Evolutionary conservation across 1,139 yeast genomes (phyloP).

Genomic region (Yamadazyma diddensiae): DNA sequence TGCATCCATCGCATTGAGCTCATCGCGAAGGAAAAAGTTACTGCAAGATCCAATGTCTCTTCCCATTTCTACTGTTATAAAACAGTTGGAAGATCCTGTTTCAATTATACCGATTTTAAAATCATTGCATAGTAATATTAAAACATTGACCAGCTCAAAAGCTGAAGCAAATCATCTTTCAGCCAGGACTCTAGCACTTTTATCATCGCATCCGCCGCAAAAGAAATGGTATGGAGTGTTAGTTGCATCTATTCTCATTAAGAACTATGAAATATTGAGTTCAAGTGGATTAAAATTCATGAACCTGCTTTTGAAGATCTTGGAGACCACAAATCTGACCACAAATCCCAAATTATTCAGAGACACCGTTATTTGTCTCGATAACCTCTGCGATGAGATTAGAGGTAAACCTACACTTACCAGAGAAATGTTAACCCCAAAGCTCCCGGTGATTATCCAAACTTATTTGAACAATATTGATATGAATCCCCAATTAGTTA

Average conservation of each 20-base stretch:
- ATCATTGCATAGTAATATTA: constrained; percentile 26
- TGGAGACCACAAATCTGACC: constrained; percentile 50
- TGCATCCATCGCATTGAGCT: constrained; percentile 7
- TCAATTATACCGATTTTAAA: constrained; percentile 34
- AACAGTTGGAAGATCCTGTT: constrained; percentile 34
- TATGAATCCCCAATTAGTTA: constrained; percentile 35
- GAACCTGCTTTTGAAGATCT: constrained; percentile 49
- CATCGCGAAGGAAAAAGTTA: constrained; percentile 10
- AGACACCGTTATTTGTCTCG: constrained; percentile 49
- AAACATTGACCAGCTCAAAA: constrained; percentile 41
- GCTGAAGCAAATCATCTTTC: constrained; percentile 56
- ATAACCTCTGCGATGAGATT: constrained; percentile 50
- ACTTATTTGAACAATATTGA: constrained; percentile 47
- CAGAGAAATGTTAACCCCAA: constrained; percentile 81
- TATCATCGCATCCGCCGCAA: constrained; percentile 47
- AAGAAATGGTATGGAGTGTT: constrained; percentile 66
- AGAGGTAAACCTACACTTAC: constrained; percentile 83
- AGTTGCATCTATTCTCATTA: constrained; percentile 46
- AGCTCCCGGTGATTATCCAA: constrained; percentile 60
- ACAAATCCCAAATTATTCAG: constrained; percentile 41
- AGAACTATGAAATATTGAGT: constrained; percentile 54
- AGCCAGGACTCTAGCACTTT: constrained; percentile 52
- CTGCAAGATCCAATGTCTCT: constrained; percentile 22
- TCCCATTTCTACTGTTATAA: constrained; percentile 31
- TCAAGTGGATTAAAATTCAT: constrained; percentile 60